A percentile compares a stretch with the other conserved stretches of the same genome.
Evolutionary conservation across 106 monocot species (phyloP).

Genomic region (Cymbidium sinense): DNA sequence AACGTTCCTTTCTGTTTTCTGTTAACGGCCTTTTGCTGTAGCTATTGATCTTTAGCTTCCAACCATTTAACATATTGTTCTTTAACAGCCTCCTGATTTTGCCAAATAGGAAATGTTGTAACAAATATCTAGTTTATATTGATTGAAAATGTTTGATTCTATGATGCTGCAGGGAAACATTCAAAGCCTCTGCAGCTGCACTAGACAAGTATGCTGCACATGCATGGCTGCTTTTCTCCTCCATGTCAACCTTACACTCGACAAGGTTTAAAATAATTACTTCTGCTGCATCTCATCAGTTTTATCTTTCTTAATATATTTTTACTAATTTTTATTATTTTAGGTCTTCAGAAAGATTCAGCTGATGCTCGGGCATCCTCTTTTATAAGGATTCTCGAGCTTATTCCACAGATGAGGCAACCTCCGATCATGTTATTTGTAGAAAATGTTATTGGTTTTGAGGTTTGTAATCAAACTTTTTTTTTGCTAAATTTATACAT

Average conservation of each 20-base stretch:
- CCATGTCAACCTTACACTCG: slow-evolving; percentile 98
- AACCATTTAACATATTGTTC: no score
- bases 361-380: slow-evolving; percentile 90
- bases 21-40: no score
- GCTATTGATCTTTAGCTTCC: no score
- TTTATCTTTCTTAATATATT: not conserved
- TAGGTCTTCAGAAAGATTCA: slow-evolving; percentile 94
- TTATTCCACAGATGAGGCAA: slow-evolving; percentile 52
- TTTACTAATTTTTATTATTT: slow-evolving; percentile 7
- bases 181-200: slow-evolving; percentile 64
- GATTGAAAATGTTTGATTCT: not conserved
- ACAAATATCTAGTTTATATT: not conserved
- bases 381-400: slow-evolving; percentile 72
- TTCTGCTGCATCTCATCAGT: not conserved
- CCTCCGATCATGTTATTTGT: slow-evolving; percentile 84
- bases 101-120: no score
- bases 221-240: slow-evolving; percentile 95
- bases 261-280: slow-evolving; percentile 45
- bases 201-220: slow-evolving; percentile 76
- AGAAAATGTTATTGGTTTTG: slow-evolving; percentile 97
- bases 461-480: slow-evolving; percentile 37
- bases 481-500: not conserved
- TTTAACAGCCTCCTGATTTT: no score
- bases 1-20: no score
- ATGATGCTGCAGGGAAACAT: slow-evolving; percentile 66